A percentile compares a stretch with the other conserved stretches of the same genome.
These are phyloP conservation scores for Triangularia verruculosa DNA, from an alignment of 2,329 filamentous ascomycete genomes.

Conservation along the genomic window DNA sequence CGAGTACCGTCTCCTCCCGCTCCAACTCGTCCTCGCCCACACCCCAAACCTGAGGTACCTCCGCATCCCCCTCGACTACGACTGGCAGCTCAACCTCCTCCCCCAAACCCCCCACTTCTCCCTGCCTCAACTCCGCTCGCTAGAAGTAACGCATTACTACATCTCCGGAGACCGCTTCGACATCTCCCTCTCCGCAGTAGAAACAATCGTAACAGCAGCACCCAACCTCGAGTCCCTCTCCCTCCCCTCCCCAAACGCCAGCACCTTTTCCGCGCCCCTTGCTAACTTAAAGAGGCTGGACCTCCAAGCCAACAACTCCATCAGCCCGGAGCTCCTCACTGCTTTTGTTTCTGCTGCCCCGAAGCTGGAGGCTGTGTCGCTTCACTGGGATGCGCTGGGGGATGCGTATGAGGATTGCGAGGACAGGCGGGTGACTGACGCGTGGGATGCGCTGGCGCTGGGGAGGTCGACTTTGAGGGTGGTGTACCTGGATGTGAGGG, in stretches of 20 bases:
- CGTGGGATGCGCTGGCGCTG: background rate
- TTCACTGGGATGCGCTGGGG: slow-evolving; percentile 6
- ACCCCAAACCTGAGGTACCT: slow-evolving; percentile 11
- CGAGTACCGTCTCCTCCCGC: background rate
- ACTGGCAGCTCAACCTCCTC: slow-evolving; percentile 1
- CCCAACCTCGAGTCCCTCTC: slow-evolving; percentile 7
- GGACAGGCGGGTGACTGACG: background rate
- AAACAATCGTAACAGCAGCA: background rate
- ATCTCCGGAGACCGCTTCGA: slow-evolving; percentile 3
- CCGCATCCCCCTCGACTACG: background rate
- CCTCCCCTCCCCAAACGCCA: background rate
- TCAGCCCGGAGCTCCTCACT: background rate
- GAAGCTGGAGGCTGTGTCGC: slow-evolving; percentile 1
- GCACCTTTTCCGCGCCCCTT: background rate
- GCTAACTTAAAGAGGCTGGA: slow-evolving; percentile 5
- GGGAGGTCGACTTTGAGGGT: background rate
- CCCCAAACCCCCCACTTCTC: background rate
- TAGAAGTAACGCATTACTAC: background rate
- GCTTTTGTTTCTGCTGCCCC: background rate
- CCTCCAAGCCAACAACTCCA: background rate
- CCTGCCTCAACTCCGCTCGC: background rate
- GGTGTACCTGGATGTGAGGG: background rate
- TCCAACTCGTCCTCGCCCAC: slow-evolving; percentile 10
- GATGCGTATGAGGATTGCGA: background rate
- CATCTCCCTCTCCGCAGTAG: background rate